phyloP scores from a whole-genome alignment of 2,329 filamentous ascomycete genomes.

The Colletotrichum caudatum region DNA sequence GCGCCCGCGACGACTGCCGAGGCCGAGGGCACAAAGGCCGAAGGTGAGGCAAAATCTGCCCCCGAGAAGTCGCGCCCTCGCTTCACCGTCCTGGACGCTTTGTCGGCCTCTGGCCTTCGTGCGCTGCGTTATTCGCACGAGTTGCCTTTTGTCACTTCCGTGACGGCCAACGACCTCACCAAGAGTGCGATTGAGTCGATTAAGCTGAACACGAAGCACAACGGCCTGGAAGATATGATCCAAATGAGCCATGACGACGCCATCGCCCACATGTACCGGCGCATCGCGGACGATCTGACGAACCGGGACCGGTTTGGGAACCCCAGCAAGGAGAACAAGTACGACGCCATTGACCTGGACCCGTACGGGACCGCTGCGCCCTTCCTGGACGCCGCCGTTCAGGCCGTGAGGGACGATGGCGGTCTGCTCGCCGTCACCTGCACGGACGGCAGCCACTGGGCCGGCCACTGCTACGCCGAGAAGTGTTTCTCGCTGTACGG shows the following conservation, averaged over 20 bases:
- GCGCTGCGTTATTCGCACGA: constrained; percentile 93
- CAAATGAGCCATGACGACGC: constrained; percentile 84
- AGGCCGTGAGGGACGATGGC: constrained; percentile 84
- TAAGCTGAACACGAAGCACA: constrained; percentile 85
- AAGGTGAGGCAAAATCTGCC: constrained; percentile 15
- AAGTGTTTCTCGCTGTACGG: constrained; percentile 96
- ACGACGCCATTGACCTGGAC: constrained; percentile 96
- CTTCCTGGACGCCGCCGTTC: constrained; percentile 91
- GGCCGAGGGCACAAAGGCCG: constrained; percentile 31
- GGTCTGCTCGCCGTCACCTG: constrained; percentile 95
- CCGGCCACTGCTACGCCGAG: constrained; percentile 92
- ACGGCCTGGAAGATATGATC: constrained; percentile 78
- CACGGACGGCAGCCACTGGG: constrained; percentile 95
- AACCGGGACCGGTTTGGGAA: constrained; percentile 55
- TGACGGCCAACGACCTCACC: constrained; percentile 93
- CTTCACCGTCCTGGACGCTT: constrained; percentile 92
- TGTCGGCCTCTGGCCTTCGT: constrained; percentile 92
- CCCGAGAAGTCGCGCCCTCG: constrained; percentile 43
- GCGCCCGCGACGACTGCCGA: constrained; percentile 35
- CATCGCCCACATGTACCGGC: constrained; percentile 88
- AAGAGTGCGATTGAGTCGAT: constrained; percentile 83
- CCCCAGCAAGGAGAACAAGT: constrained; percentile 64
- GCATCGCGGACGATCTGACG: constrained; percentile 67
- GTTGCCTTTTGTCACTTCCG: constrained; percentile 82
- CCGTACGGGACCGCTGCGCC: constrained; percentile 94